Base-by-base conservation (phyloP, 768 basidiomycete genomes). In the Gloeopeniophorella convolvens region DNA sequence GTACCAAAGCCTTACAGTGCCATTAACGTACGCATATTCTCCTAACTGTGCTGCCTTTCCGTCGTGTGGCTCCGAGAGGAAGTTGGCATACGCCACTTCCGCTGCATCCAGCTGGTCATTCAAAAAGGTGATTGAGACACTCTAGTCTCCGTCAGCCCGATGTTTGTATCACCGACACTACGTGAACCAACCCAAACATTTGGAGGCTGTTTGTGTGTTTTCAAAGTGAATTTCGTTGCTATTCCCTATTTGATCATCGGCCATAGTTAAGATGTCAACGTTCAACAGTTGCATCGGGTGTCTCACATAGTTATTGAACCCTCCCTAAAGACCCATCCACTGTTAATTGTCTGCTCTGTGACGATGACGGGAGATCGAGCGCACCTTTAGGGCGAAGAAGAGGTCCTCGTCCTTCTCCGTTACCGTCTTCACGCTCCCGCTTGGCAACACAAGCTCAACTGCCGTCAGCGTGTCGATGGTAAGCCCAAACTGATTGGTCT, bases 401-500 rank as follows among this genome's bases (percentile, higher is more conserved):
- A 55, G 54, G 13, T 55, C 54, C 15, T 34, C 32, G 26, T 55
- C 40, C 13, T 26, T 3, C 16, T 32, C 43, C 8, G 52, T 57
- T 18, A 54, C 48, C 0, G 32, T 31, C 7, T 4, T 46, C n/a
- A 50, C 42, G 2, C 44, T 33, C 9, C 70, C 70, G 39, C 54
- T 57, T 13, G 68, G 66, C 3, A 63, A 48, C 11, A 67, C 66
- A 12, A 69, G 48, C 50, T 65, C 40, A 13, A 48, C 59, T 18
- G 42, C 57, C 3, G 53, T 49, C 26, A 72, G 44, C 35, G 67
- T 68, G 50, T 71, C 70, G 24, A 66, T 54, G 1, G 63, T 61
- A 20, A 71, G 51, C 5, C 70, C 69, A 48, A 60, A 61, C 41
- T 65, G 61, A 49, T 64, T 68, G 4, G 64, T 66, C 46, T 64